Percentiles rank a stretch among this genome's conserved stretches.
Evolutionary conservation across 805 yeast species (phyloP).

Genomic region (Saccharomycopsis vini): DNA sequence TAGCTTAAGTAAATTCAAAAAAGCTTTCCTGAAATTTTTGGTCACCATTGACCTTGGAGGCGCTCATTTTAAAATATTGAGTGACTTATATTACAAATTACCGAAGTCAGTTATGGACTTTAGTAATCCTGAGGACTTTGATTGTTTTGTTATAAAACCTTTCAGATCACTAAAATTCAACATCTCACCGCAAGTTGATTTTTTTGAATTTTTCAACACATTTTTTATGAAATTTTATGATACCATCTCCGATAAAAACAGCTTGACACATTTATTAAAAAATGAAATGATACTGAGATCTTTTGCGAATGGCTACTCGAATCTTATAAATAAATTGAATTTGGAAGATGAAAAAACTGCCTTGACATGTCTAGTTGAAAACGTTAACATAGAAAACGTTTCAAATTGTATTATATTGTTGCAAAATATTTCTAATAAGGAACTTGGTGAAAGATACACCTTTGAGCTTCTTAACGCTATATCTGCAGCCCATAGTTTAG

Average conservation of each 20-base stretch:
- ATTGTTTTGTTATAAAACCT: constrained; percentile 1
- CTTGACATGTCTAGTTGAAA: background rate
- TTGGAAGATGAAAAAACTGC: background rate
- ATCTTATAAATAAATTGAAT: background rate
- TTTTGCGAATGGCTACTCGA: background rate
- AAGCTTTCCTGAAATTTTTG: constrained; percentile 4
- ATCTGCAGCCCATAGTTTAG: too few species aligned
- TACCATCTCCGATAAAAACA: background rate
- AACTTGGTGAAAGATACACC: background rate
- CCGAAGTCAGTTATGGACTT: background rate
- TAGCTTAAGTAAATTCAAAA: constrained; percentile 8
- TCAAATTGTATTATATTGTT: background rate
- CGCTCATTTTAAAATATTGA: background rate
- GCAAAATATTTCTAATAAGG: background rate
- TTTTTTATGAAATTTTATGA: background rate
- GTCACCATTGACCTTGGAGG: too few species aligned
- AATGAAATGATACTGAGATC: background rate
- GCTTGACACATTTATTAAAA: background rate
- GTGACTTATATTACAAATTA: background rate
- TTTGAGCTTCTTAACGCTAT: background rate
- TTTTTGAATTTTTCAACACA: background rate
- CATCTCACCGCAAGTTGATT: background rate
- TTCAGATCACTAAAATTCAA: background rate
- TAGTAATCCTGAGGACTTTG: background rate
- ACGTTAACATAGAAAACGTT: background rate